Evolutionary conservation across 208 protist species (phyloP).

Genomic region (Sergeia podlipaevii): DNA sequence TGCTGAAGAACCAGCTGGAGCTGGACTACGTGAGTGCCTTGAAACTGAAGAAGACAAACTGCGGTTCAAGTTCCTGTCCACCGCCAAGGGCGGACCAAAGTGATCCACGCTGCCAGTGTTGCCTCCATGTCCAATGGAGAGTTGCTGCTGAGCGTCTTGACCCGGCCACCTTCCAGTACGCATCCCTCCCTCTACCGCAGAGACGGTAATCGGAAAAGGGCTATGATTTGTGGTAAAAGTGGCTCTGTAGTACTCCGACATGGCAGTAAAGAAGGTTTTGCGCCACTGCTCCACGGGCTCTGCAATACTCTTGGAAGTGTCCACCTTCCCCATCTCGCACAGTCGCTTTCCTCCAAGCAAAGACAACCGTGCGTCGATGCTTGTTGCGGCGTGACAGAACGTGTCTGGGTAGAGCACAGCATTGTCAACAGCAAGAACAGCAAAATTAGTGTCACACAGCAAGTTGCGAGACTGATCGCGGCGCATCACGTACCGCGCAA

Average conservation of each 20-base stretch:
- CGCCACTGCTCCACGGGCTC: conserved; percentile 35
- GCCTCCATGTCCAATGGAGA: no score
- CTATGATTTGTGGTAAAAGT: no score
- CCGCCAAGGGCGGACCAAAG: no score
- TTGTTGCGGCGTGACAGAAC: conserved; percentile 25
- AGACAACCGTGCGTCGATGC: conserved; percentile 26
- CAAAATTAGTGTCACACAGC: conserved; percentile 32
- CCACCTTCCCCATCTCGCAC: conserved; percentile 13
- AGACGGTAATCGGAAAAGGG: no score
- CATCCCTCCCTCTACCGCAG: no score
- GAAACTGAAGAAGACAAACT: background rate
- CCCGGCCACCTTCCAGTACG: no score
- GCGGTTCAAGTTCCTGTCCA: no score
- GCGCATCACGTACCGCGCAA: conserved; percentile 37
- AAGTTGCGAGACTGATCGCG: conserved; percentile 18
- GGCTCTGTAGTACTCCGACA: no score
- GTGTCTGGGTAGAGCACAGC: conserved; percentile 21
- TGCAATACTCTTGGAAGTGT: conserved; percentile 11
- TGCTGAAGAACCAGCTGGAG: background rate
- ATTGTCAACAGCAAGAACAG: conserved; percentile 58
- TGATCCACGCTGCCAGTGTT: no score
- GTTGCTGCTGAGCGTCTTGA: no score
- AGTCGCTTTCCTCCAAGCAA: conserved; percentile 30
- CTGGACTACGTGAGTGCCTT: background rate
- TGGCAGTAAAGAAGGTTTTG: conserved; percentile 16